Conservation (phyloP, 495 filamentous ascomycete species). For the Hypoxylon perforatum region DNA sequence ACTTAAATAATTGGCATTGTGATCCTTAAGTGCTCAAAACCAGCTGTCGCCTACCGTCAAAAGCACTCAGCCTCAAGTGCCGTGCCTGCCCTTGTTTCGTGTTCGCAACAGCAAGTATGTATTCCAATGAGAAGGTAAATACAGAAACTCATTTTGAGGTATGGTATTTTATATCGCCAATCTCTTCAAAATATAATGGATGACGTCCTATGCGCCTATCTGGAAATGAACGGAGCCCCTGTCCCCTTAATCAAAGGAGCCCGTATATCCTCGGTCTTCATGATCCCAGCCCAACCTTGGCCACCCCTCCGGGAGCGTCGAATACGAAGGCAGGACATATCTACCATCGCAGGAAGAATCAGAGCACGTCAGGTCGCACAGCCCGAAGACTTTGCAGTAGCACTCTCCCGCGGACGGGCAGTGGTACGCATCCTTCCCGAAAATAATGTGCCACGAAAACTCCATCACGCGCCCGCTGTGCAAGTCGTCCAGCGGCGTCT, state of each 20-base stretch:
- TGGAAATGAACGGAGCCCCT: not conserved
- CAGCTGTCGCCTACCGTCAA: too few species aligned
- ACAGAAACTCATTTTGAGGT: too few species aligned
- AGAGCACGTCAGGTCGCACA: conserved; percentile 61
- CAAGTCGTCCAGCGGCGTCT: conserved; percentile 66
- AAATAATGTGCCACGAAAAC: conserved; percentile 76
- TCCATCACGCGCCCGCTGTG: conserved; percentile 74
- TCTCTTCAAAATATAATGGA: too few species aligned
- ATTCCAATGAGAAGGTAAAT: too few species aligned
- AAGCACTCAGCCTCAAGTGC: too few species aligned
- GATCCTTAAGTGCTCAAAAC: too few species aligned
- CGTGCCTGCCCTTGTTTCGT: too few species aligned
- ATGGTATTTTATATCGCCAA: too few species aligned
- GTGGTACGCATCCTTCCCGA: conserved; percentile 58
- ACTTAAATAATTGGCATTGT: too few species aligned
- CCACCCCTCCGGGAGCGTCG: conserved; percentile 51
- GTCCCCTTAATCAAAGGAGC: not conserved
- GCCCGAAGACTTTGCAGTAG: conserved; percentile 72
- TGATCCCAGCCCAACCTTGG: conserved; percentile 49
- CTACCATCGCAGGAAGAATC: conserved; percentile 43
- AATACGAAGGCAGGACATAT: conserved; percentile 47
- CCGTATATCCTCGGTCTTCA: conserved; percentile 41
- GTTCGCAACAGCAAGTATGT: too few species aligned
- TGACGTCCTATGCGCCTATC: too few species aligned
- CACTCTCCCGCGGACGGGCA: conserved; percentile 68